Evolutionary conservation across 192 early-diverging fungal species (phyloP).

Genomic region (Umbelopsis sp.): DNA sequence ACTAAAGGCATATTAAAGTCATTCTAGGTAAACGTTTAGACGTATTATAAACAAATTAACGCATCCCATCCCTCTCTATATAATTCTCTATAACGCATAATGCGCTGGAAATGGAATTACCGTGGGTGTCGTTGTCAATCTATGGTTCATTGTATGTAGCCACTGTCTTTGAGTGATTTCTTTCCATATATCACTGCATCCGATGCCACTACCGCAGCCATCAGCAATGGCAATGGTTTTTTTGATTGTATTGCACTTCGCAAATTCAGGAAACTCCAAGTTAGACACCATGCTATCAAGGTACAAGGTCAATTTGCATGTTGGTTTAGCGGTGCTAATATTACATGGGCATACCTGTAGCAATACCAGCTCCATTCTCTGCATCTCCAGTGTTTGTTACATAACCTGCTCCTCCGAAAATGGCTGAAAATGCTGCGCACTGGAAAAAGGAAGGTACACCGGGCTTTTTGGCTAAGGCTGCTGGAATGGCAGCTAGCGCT

Average conservation of each 20-base stretch:
- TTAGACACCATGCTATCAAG: conserved; percentile 43
- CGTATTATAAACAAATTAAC: not conserved
- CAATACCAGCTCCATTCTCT: conserved; percentile 46
- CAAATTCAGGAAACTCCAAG: conserved; percentile 41
- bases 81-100: not conserved
- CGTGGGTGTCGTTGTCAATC: not conserved
- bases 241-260: conserved; percentile 21
- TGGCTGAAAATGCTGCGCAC: conserved; percentile 33
- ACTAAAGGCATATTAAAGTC: not conserved
- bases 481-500: conserved; percentile 35
- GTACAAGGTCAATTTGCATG: not conserved
- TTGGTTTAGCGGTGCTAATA: not conserved
- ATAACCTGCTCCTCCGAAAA: conserved; percentile 43
- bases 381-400: conserved; percentile 36
- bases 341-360: conserved; percentile 36
- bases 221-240: conserved; percentile 31
- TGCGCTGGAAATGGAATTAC: not conserved
- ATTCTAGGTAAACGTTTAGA: too few species aligned
- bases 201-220: conserved; percentile 23
- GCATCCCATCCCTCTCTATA: conserved; percentile 4
- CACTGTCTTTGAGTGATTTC: conserved; percentile 41
- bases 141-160: conserved; percentile 28
- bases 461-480: conserved; percentile 28
- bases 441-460: conserved; percentile 43
- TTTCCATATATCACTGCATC: conserved; percentile 39